These are phyloP conservation scores for Pseudozyma sp. DNA, from an alignment of 1,284 basidiomycete species.

Conservation along the genomic window DNA sequence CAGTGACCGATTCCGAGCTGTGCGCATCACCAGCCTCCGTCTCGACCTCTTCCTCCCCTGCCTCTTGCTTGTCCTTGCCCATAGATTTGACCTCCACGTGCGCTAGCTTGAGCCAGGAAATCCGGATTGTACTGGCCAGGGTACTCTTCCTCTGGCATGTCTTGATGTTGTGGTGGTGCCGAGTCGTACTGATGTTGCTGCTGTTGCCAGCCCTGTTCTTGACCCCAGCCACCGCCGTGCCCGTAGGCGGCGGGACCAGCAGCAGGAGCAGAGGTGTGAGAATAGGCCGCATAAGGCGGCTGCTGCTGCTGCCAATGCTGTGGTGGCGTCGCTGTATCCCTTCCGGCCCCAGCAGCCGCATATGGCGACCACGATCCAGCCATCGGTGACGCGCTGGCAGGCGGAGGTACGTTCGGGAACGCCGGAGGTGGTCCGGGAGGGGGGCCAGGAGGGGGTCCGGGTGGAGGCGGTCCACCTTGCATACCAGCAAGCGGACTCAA, in stretches of 20 bases:
- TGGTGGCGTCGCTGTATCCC: not conserved
- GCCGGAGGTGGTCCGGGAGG: conserved; percentile 34
- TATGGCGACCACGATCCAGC: conserved; percentile 26
- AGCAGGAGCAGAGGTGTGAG: conserved; percentile 7
- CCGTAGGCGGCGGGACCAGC: conserved; percentile 5
- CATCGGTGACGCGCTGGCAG: conserved; percentile 8
- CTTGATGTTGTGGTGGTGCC: conserved; percentile 13
- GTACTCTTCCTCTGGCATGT: conserved; percentile 50
- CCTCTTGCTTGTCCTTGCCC: conserved; percentile 13
- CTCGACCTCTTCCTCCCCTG: conserved; percentile 18
- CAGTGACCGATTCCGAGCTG: not conserved
- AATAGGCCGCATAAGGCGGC: conserved; percentile 8
- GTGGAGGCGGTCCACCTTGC: conserved; percentile 21
- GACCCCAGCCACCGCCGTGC: conserved; percentile 11
- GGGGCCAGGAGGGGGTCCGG: conserved; percentile 36
- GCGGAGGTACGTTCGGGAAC: conserved; percentile 1
- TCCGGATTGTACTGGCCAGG: conserved; percentile 50
- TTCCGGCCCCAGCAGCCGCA: conserved; percentile 3
- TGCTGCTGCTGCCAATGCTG: conserved; percentile 22
- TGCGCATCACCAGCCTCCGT: conserved; percentile 23
- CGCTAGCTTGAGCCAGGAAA: conserved; percentile 27
- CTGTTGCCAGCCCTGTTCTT: conserved; percentile 10
- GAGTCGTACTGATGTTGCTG: conserved; percentile 1
- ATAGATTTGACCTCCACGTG: conserved; percentile 14
- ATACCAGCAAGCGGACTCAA: conserved; percentile 11